These are phyloP conservation scores for Alternaria ventricosa DNA, from an alignment of 2,329 filamentous ascomycete genomes.

Conservation along the genomic window DNA sequence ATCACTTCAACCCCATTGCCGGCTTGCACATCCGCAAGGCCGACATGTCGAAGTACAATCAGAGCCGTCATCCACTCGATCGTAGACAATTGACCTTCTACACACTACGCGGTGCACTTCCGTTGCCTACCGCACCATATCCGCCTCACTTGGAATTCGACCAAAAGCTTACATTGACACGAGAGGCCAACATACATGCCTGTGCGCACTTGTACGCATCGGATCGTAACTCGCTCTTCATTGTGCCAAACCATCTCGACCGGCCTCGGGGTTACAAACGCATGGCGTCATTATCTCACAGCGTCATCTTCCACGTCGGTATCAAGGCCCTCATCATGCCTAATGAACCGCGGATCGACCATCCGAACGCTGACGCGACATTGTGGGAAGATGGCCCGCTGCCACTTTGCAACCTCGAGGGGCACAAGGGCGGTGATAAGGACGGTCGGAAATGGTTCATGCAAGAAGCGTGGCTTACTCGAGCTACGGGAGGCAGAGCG, in stretches of 20 bases:
- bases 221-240: slow-evolving; percentile 62
- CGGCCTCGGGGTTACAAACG: slow-evolving; percentile 31
- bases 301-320: slow-evolving; percentile 43
- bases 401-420: slow-evolving; percentile 31
- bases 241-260: slow-evolving; percentile 56
- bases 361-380: slow-evolving; percentile 33
- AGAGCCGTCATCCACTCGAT: slow-evolving; percentile 43
- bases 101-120: slow-evolving; percentile 44
- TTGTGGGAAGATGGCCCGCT: slow-evolving; percentile 28
- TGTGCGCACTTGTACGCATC: slow-evolving; percentile 65
- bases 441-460: slow-evolving; percentile 44
- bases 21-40: slow-evolving; percentile 59
- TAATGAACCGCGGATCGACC: slow-evolving; percentile 28
- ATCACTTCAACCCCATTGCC: slow-evolving; percentile 50
- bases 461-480: slow-evolving; percentile 36
- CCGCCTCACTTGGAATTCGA: slow-evolving; percentile 11
- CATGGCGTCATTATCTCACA: slow-evolving; percentile 43
- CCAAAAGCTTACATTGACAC: slow-evolving; percentile 8
- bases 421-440: slow-evolving; percentile 16
- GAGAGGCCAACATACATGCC: slow-evolving; percentile 60
- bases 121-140: slow-evolving; percentile 32
- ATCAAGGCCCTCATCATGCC: slow-evolving; percentile 34
- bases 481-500: slow-evolving; percentile 33
- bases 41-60: slow-evolving; percentile 60
- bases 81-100: slow-evolving; percentile 43